These are phyloP conservation scores for Celoporthe dispersa DNA, from an alignment of 2,329 filamentous ascomycete species.

Conservation along the genomic window DNA sequence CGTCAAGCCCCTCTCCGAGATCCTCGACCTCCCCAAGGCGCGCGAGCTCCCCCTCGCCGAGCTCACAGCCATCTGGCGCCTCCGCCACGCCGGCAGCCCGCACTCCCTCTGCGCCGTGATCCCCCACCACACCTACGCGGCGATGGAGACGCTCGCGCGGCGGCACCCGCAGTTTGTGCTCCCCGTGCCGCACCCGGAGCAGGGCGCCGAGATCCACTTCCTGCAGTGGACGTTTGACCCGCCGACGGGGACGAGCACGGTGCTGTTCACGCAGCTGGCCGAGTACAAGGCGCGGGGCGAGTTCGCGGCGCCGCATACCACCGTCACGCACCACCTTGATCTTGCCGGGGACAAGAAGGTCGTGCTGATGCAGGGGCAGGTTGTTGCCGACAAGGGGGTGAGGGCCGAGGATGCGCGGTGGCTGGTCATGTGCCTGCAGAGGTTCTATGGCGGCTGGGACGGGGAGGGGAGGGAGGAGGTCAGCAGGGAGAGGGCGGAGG, in stretches of 20 bases:
- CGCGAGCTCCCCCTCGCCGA: slow-evolving; percentile 75
- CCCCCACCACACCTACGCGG: slow-evolving; percentile 71
- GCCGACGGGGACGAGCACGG: slow-evolving; percentile 65
- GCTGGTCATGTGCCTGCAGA: slow-evolving; percentile 90
- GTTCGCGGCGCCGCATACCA: slow-evolving; percentile 90
- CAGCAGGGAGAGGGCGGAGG: slow-evolving; percentile 60
- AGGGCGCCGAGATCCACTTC: slow-evolving; percentile 91
- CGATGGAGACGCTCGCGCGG: slow-evolving; percentile 73
- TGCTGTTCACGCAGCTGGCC: slow-evolving; percentile 92
- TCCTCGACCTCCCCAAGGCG: slow-evolving; percentile 80
- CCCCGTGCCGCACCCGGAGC: slow-evolving; percentile 71
- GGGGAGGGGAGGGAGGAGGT: slow-evolving; percentile 43
- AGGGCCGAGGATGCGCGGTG: slow-evolving; percentile 82
- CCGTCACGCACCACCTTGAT: slow-evolving; percentile 88
- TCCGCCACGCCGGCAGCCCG: slow-evolving; percentile 76
- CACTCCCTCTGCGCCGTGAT: slow-evolving; percentile 84
- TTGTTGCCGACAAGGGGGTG: slow-evolving; percentile 77
- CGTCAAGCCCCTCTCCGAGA: slow-evolving; percentile 54
- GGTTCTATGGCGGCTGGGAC: slow-evolving; percentile 80
- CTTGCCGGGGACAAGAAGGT: slow-evolving; percentile 73
- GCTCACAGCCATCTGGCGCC: slow-evolving; percentile 86
- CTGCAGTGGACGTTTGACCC: slow-evolving; percentile 92
- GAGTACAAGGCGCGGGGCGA: slow-evolving; percentile 92
- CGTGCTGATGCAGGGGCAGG: slow-evolving; percentile 83
- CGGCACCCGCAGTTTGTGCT: slow-evolving; percentile 87